Evolutionary conservation across 306 rosid genomes (phyloP), one percentile per base, ranked within the genome.

Genomic region (Amphicarpaea edgeworthii): DNA sequence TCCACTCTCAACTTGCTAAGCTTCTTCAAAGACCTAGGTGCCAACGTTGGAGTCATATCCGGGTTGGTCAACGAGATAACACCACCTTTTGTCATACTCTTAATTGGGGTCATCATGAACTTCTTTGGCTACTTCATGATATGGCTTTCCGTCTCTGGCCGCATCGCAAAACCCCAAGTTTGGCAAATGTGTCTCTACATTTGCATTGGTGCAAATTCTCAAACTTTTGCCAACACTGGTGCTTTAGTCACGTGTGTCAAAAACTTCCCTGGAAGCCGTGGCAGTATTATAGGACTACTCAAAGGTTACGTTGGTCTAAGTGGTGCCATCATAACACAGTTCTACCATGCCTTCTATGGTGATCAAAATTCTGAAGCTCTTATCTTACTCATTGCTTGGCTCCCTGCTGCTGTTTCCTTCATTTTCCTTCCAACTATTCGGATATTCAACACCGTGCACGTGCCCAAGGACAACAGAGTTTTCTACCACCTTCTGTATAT

Each of bases 101-200:
- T 61, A 0, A 73, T 82, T n/a, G 98, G 98, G 0, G 85, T 83
- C n/a, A 24, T 73, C 17, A 87, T 93, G 94, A 93, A 93, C 83
- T 84, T 93, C 72, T 86, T 79, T 6, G 98, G 96, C 69, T 93
- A 90, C 86, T 83, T 86, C 86, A 93, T 90, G 97, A 90, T 90
- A 6, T 93, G 88, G 88, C 82, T 90, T 0, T 80, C 94, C 0
- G 94, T 93, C 19, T 86, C 93, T 0, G 51, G 57, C 3, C 77
- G 70, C 2, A 88, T 69, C 0, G 42, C 82, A 4, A 86, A 83
- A 16, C 98, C 94, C 5, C 70, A 30, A 3, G 8, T 90, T 14
- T 93, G 96, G 98, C 89, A 88, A 47, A 88, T 93, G 98, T 90
- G 94, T 45, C 21, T 90, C 5, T 93, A 90, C 73, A 88, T 93